phyloP scores from a whole-genome alignment of 2,329 filamentous ascomycete genomes.

The Incumbomyces delicatus region DNA sequence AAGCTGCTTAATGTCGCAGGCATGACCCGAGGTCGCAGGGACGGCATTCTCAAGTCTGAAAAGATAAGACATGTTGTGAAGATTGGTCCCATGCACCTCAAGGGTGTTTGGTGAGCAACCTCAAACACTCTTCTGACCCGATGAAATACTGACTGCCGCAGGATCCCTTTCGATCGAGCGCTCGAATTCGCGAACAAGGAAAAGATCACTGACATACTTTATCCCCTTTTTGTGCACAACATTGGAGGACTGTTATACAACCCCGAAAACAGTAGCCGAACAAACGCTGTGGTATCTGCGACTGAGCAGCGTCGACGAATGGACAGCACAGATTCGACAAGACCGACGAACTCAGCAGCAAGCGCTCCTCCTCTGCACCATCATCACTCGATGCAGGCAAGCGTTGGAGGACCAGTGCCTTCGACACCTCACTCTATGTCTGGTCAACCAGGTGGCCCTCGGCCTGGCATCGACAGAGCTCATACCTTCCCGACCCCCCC shows the following conservation, averaged over 20 bases:
- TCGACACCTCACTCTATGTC: slow-evolving; percentile 55
- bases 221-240: slow-evolving; percentile 95
- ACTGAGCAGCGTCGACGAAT: slow-evolving; percentile 63
- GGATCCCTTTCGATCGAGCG: slow-evolving; percentile 97
- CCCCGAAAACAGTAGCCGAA: slow-evolving; percentile 74
- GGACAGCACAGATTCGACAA: slow-evolving; percentile 46
- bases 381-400: slow-evolving; percentile 58
- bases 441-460: slow-evolving; percentile 35
- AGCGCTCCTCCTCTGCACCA: slow-evolving; percentile 49
- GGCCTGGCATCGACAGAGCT: slow-evolving; percentile 70
- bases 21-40: slow-evolving; percentile 90
- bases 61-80: slow-evolving; percentile 96
- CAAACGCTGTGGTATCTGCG: slow-evolving; percentile 78
- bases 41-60: slow-evolving; percentile 95
- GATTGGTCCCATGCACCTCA: slow-evolving; percentile 97
- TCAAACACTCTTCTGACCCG: slow-evolving; percentile 1
- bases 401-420: slow-evolving; percentile 50
- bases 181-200: slow-evolving; percentile 98
- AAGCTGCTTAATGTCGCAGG: slow-evolving; percentile 94
- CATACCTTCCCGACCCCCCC: slow-evolving; percentile 93
- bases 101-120: slow-evolving; percentile 80
- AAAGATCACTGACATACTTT: slow-evolving; percentile 92
- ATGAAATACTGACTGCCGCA: slow-evolving; percentile 30
- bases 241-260: slow-evolving; percentile 91
- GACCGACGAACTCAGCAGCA: slow-evolving; percentile 35